Evolutionary conservation across 1,284 basidiomycete species (phyloP), one percentile per base, ranked within the genome.

Genomic region (Apiotrichum siamense): DNA sequence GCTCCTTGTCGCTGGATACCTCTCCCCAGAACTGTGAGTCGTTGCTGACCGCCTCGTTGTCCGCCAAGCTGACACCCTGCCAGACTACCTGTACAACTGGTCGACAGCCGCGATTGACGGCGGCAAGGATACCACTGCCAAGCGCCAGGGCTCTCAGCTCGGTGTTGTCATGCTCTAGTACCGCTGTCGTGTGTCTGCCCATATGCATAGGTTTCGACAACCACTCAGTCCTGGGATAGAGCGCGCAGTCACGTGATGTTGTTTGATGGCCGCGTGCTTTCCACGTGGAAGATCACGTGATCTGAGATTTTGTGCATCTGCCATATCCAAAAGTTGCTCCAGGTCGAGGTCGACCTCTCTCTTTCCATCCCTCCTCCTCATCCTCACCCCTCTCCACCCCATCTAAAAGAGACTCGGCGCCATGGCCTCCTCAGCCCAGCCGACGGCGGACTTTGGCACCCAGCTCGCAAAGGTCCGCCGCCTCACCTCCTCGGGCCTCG

Each of bases 31-130:
- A 66, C 52, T 69, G 62, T 67, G 54, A 58, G 62, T 59, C 20
- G 18, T 42, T 10, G 12, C 18, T 12, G 23, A 21, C 25, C 15
- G n/a, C n/a, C n/a, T n/a, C n/a, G n/a, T n/a, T n/a, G n/a, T 27
- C 6, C 36, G 31, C 21, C 10, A 15, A n/a, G n/a, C 40, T 52
- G 21, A 55, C n/a, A n/a, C n/a, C n/a, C n/a, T 31, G 10, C 11
- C 52, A 68, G 66, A 85, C 72, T 96, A 97, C 73, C 76, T 97
- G 48, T 97, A 92, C 75, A 94, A 94, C 72, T 94, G 89, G 88
- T 80, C 84, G 57, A 90, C 88, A n/a, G 76, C 82, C 9, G 78
- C 82, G 12, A 74, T 93, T 50, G 83, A 88, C 45, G 89, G 89
- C 17, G 74, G 73, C 18, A 62, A 62, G 25, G 50, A 60, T 27